Base-by-base conservation (phyloP, 2,329 filamentous ascomycete species). In the Trichoderma breve region DNA sequence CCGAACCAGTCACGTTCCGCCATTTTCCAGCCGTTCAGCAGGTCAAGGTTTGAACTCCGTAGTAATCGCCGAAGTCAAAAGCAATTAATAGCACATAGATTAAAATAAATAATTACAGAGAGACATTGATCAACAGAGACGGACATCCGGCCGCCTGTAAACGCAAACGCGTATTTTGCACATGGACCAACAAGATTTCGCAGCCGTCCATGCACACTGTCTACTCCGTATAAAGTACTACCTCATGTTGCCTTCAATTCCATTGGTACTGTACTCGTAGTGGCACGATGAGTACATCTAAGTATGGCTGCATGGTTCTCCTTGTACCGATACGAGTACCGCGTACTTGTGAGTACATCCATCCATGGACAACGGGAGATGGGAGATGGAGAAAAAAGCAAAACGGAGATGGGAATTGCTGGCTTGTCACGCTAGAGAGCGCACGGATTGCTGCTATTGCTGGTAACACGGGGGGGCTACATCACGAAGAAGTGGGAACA, bases 1-100 rank as follows among this genome's bases (percentile, higher is more conserved):
- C 51, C 64, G 64, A 14, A 43, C 64, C 64, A 67, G 64, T 67
- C 64, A 67, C 18, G 24, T n/a, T 21, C n/a, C 64, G 34, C 18
- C 24, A 18, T 21, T 21, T 39, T 15, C 34, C 53, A 30, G 34
- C 36, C 36, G 28, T 60, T 68, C 65, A 68, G 65, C 65, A 60
- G 55, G 65, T 47, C 65, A 60, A 68, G 65, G 65, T 60, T 60
- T 60, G 34, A 28, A 34, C 26, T 18, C 51, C 64, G 53, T 53
- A 43, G 32, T 57, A 39, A 34, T 66, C 63, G 63, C 47, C 63
- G 63, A 66, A 30, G 61, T 64, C 34, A 14, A 39, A n/a, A 14
- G 11, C n/a, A 30, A 43, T 26, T 4, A 61, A 61, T 15, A 18
- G 8, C 47, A 51, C 43, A 18, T 43, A 9, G 7, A 43, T 43